Percentiles rank a stretch among this genome's conserved stretches.
These are phyloP conservation scores for Mycothermus thermophilus DNA, from an alignment of 495 filamentous ascomycete species.

Conservation along the genomic window DNA sequence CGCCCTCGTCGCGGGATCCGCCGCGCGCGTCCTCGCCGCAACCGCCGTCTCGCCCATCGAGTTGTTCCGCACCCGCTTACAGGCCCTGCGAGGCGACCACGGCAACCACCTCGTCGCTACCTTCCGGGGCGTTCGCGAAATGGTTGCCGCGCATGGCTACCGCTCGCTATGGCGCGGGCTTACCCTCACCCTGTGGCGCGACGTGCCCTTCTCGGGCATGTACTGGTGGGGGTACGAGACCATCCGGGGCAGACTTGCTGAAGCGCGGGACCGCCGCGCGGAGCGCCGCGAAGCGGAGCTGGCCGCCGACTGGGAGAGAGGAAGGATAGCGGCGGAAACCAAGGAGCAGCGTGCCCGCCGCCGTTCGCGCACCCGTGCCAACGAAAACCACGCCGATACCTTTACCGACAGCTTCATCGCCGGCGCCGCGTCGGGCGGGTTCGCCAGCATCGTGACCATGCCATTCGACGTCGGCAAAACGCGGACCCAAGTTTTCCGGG, in stretches of 20 bases:
- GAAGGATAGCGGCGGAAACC: neutral
- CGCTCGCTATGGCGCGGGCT: constrained; percentile 84
- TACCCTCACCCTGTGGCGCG: constrained; percentile 85
- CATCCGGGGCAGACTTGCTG: constrained; percentile 50
- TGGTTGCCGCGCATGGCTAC: constrained; percentile 66
- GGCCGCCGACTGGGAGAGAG: constrained; percentile 1
- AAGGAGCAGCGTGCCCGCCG: constrained; percentile 16
- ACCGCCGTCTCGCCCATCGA: constrained; percentile 80
- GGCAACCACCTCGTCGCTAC: constrained; percentile 51
- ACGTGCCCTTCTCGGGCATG: constrained; percentile 90
- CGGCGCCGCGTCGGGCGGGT: constrained; percentile 64
- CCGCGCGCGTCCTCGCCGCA: constrained; percentile 68
- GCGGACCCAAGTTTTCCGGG: constrained; percentile 65
- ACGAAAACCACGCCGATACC: constrained; percentile 49
- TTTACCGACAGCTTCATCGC: constrained; percentile 82
- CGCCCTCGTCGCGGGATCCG: constrained; percentile 64
- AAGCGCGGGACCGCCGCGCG: constrained; percentile 40
- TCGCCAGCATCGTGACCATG: constrained; percentile 82
- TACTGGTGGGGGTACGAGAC: constrained; percentile 98
- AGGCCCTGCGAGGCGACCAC: constrained; percentile 53
- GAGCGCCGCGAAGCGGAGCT: constrained; percentile 16
- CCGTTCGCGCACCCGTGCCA: constrained; percentile 34
- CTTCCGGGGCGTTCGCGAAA: constrained; percentile 55
- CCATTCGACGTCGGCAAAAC: constrained; percentile 98
- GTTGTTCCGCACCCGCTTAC: constrained; percentile 86